These are phyloP conservation scores for Chaetomiaceae sp. DNA, from an alignment of 2,329 filamentous ascomycete genomes.

Conservation along the genomic window DNA sequence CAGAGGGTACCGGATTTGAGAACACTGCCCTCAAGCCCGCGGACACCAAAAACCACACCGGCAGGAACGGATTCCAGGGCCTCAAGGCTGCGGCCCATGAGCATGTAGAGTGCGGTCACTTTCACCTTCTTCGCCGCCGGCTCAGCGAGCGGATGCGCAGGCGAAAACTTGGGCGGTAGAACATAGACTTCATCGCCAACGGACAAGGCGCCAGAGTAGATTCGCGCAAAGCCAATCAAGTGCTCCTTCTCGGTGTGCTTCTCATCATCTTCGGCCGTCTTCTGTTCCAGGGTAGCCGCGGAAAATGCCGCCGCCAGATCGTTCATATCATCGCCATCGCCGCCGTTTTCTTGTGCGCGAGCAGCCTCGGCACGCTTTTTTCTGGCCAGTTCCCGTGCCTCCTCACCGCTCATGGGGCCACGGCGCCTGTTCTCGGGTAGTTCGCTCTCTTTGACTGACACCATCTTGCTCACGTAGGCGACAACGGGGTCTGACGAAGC, in stretches of 20 bases:
- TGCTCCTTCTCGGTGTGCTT: constrained; percentile 73
- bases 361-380: constrained; percentile 88
- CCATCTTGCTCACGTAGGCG: constrained; percentile 97
- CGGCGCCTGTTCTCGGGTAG: constrained; percentile 79
- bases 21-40: constrained; percentile 79
- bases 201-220: constrained; percentile 85
- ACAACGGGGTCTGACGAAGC: constrained; percentile 71
- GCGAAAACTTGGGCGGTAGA: constrained; percentile 87
- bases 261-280: constrained; percentile 44
- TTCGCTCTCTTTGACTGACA: constrained; percentile 89
- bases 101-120: constrained; percentile 83
- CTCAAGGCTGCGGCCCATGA: constrained; percentile 91
- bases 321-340: constrained; percentile 45
- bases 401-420: constrained; percentile 76
- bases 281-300: constrained; percentile 55
- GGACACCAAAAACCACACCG: constrained; percentile 92
- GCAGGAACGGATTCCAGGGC: constrained; percentile 79
- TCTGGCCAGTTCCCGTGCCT: constrained; percentile 80
- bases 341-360: constrained; percentile 61
- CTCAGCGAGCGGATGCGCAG: constrained; percentile 65
- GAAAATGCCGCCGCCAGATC: constrained; percentile 58
- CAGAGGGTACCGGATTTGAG: constrained; percentile 93
- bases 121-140: constrained; percentile 78
- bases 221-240: constrained; percentile 87
- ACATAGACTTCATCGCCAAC: constrained; percentile 92